These are phyloP conservation scores for Mortierella hygrophila DNA, from an alignment of 192 early-diverging fungal genomes.

Conservation along the genomic window DNA sequence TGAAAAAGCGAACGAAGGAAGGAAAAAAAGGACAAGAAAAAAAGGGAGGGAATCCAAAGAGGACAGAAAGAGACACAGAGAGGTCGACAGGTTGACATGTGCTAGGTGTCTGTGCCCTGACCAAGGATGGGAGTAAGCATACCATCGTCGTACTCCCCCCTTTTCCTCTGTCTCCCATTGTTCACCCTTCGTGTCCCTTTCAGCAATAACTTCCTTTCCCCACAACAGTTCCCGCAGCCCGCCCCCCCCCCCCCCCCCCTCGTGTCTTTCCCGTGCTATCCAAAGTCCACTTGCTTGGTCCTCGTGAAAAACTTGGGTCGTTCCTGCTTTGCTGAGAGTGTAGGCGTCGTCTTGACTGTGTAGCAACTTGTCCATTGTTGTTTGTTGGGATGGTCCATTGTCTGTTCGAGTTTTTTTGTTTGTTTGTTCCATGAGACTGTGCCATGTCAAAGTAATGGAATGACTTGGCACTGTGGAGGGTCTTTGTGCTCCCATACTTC, in stretches of 20 bases:
- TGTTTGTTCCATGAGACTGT: not conserved
- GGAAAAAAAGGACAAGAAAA: not conserved
- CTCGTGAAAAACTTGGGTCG: not conserved
- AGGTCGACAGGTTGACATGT: slow-evolving; percentile 32
- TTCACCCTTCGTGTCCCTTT: not conserved
- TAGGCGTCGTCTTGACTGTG: not conserved
- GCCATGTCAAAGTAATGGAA: not conserved
- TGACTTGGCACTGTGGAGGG: not conserved
- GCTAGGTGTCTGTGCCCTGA: slow-evolving; percentile 46
- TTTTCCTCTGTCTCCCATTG: not conserved
- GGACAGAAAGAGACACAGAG: not conserved
- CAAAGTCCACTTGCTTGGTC: not conserved
- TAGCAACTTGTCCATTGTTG: not conserved
- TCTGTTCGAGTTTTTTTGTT: not conserved
- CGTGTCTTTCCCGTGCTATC: not conserved
- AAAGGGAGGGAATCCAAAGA: not conserved
- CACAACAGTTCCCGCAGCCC: not conserved
- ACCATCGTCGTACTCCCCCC: not conserved
- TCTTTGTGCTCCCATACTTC: not conserved
- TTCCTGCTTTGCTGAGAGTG: not conserved
- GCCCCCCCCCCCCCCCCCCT: not conserved
- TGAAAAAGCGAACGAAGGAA: not conserved
- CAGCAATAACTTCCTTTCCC: not conserved
- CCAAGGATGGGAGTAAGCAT: not conserved
- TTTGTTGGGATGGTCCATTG: not conserved